Base-by-base conservation (phyloP, 2,329 filamentous ascomycete genomes). In the Lachnellula subtilissima region DNA sequence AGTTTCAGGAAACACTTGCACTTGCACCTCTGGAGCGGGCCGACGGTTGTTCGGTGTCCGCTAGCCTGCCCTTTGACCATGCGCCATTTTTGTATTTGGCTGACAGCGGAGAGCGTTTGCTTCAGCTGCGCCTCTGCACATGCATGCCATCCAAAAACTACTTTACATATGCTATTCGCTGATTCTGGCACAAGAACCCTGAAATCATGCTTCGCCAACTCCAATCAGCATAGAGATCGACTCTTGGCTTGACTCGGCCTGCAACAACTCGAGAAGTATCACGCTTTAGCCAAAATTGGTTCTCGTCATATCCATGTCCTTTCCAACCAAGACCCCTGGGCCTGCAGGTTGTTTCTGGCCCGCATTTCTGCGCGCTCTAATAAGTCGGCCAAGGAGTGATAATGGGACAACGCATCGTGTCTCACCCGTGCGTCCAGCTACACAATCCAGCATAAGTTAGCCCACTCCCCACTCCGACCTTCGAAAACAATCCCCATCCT, bases 321-420 rank as follows among this genome's bases (percentile, higher is more conserved):
- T 56, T 52, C 52, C 58, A 59, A 56, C 56, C 57, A 61, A 36
- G 37, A 54, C 23, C 56, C 55, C 45, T 55, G 55, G 14, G 23
- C 36, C 47, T 40, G 45, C 45, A 15, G 4, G 12, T 48, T 56
- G 55, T 49, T 52, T 54, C 25, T 47, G 46, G 40, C 51, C 53
- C 56, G 53, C 56, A 32, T 50, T 51, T 53, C n/a, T 23, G 25
- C 36, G 55, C 48, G 15, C 40, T 37, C 25, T 65, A 57, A 66
- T 62, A 61, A 53, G 62, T 55, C 52, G 56, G 56, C 40, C 57
- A 60, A 60, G 52, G 56, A 60, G 61, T 59, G 59, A 62, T 43
- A 49, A 28, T 53, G 49, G 55, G 63, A 63, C 66, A 68, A 61
- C 66, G 61, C 66, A 68, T 66, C 66, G 54, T 66, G 63, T 67